Percentiles rank a stretch among this genome's conserved stretches.
Conservation (phyloP, 2,329 filamentous ascomycete species). For the Ceratocystiopsis minuta region DNA sequence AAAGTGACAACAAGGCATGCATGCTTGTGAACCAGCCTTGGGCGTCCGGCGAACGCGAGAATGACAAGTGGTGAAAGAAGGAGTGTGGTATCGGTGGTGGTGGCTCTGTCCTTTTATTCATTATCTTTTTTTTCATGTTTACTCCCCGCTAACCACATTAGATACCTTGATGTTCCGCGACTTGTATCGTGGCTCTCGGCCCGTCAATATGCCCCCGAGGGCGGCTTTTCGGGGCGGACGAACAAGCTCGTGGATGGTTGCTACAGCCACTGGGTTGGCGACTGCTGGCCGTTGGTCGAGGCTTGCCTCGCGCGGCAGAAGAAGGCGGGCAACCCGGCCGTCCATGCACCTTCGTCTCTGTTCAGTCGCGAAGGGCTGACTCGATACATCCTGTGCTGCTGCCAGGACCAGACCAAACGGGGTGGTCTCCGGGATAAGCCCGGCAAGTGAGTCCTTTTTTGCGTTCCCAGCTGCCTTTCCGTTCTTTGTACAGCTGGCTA, state of each 20-base stretch:
- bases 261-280: conserved; percentile 95
- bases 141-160: conserved; percentile 14
- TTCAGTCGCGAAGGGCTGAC: conserved; percentile 75
- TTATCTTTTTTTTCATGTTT: neutral
- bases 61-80: too few relatives aligned
- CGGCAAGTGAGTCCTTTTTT: conserved; percentile 44
- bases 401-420: conserved; percentile 50
- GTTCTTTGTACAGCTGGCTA: neutral
- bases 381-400: conserved; percentile 78
- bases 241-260: conserved; percentile 98
- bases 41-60: too few relatives aligned
- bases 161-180: conserved; percentile 57
- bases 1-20: conserved; percentile 19
- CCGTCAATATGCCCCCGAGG: conserved; percentile 78
- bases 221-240: conserved; percentile 80
- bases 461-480: conserved; percentile 1
- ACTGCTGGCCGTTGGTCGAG: conserved; percentile 83
- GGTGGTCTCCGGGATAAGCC: conserved; percentile 91
- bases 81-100: neutral
- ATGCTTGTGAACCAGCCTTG: conserved; percentile 9
- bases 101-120: neutral
- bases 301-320: conserved; percentile 39
- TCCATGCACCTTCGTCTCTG: conserved; percentile 25
- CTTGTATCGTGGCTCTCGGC: conserved; percentile 78
- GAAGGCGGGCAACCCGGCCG: conserved; percentile 6